phyloP scores from a whole-genome alignment of 108 stramenopile species.

The Pseudonitzschia delicatissima region DNA sequence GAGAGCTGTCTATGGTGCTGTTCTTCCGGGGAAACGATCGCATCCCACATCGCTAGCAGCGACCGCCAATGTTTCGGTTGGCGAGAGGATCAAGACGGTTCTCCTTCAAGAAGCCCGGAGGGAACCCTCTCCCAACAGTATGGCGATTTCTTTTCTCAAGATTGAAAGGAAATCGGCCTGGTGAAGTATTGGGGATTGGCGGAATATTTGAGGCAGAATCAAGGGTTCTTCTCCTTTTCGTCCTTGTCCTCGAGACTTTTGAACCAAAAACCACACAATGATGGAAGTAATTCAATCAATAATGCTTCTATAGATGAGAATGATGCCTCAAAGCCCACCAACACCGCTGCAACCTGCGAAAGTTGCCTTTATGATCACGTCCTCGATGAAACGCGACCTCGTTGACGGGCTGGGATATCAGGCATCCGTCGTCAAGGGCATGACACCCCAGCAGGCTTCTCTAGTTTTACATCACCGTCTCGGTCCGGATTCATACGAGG shows the following conservation, averaged over 20 bases:
- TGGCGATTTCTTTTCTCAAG: conserved; percentile 35
- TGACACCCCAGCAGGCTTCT: conserved; percentile 48
- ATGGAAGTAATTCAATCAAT: neutral
- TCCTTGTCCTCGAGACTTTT: neutral
- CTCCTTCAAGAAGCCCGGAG: conserved; percentile 29
- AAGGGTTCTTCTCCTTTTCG: conserved; percentile 1
- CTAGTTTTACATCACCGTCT: conserved; percentile 39
- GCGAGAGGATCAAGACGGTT: conserved; percentile 10
- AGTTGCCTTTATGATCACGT: conserved; percentile 64
- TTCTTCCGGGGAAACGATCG: neutral
- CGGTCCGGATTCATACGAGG: conserved; percentile 14
- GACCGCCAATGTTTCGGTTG: neutral
- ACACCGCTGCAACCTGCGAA: neutral
- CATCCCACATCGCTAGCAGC: neutral
- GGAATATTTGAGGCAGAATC: conserved; percentile 37
- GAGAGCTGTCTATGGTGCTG: conserved; percentile 9
- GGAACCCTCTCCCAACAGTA: conserved; percentile 11
- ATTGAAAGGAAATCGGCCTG: conserved; percentile 41
- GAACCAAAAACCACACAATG: neutral
- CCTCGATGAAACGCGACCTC: conserved; percentile 40
- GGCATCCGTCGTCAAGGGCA: conserved; percentile 25
- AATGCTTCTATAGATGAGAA: neutral
- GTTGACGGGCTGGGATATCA: conserved; percentile 37
- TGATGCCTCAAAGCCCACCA: neutral
- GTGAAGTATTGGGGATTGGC: conserved; percentile 43